Base-by-base conservation (phyloP, 805 yeast species). In the Starmera quercuum region DNA sequence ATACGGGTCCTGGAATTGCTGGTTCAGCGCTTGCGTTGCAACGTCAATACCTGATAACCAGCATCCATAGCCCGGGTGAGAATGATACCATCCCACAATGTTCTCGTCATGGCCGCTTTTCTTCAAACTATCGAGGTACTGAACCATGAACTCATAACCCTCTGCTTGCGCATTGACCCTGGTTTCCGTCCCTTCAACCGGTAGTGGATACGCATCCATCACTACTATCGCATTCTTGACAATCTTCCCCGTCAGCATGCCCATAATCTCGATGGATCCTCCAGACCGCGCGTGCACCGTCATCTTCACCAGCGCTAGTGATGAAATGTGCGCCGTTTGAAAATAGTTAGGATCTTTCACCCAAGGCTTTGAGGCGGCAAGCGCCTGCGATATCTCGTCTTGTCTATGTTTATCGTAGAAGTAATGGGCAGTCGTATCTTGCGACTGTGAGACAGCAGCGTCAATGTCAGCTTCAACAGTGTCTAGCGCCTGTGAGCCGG, bases 41-140 rank as follows among this genome's bases (percentile, higher is more conserved):
- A 92, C 95, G 58, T 90, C 97, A 26, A 90, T 86, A 4, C 92
- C 94, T 35, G 92, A 79, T 29, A 90, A 59, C 96, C 97, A 90
- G 55, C 97, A 88, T 13, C 96, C 97, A 56, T 87, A 90, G 0
- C 96, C 95, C 0, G 98, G 98, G 56, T 90, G 98, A 68, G 97
- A 86, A 57, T 90, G 98, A 58, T 92, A 90, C 98, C 98, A 90
- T 8, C 98, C 98, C 12, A 92, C 84, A 16, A 90, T 82, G 45
- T 83, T 72, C 41, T 83, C 80, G n/a, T 53, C 39, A n/a, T 72
- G 56, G 1, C 73, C 74, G 14, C 68, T 61, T 18, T 61, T 56
- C 49, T 73, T 72, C 40, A 73, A 54, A 27, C 68, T 62, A 35
- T 78, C 78, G 33, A 83, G 61, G 55, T 83, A 87, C 39, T 76